Evolutionary conservation across 768 basidiomycete species (phyloP).

Genomic region (Leccinellum albellum): DNA sequence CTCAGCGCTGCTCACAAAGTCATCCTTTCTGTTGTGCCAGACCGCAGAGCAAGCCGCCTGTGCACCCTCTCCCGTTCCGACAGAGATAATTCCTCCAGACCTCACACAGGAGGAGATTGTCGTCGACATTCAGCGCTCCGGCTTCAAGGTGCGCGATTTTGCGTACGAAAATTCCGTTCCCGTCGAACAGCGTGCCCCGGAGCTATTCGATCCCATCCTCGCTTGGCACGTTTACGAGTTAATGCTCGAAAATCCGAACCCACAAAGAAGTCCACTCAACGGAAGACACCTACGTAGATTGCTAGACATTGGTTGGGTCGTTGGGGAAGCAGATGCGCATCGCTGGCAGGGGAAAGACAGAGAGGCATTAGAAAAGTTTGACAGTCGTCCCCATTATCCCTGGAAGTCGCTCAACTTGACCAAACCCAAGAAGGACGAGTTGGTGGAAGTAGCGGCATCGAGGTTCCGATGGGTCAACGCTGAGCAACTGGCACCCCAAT

Average conservation of each 20-base stretch:
- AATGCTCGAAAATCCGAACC: constrained; percentile 17
- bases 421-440: constrained; percentile 24
- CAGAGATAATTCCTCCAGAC: constrained; percentile 32
- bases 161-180: constrained; percentile 20
- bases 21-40: background rate
- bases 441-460: constrained; percentile 23
- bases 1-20: constrained; percentile 4
- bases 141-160: constrained; percentile 33
- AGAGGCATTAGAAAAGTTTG: constrained; percentile 26
- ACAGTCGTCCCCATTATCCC: constrained; percentile 22
- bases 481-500: constrained; percentile 27
- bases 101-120: constrained; percentile 34
- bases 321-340: constrained; percentile 15
- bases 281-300: constrained; percentile 28
- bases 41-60: constrained; percentile 12
- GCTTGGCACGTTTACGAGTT: constrained; percentile 31
- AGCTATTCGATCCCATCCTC: constrained; percentile 31
- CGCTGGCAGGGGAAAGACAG: constrained; percentile 26
- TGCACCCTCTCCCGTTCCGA: constrained; percentile 31
- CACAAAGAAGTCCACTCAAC: constrained; percentile 17
- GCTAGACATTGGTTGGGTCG: constrained; percentile 29
- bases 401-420: constrained; percentile 24
- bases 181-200: constrained; percentile 15
- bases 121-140: constrained; percentile 26
- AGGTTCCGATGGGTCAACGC: constrained; percentile 32